Evolutionary conservation across 176 grass and related monocot genomes (phyloP).

Genomic region (Guadua angustifolia): DNA sequence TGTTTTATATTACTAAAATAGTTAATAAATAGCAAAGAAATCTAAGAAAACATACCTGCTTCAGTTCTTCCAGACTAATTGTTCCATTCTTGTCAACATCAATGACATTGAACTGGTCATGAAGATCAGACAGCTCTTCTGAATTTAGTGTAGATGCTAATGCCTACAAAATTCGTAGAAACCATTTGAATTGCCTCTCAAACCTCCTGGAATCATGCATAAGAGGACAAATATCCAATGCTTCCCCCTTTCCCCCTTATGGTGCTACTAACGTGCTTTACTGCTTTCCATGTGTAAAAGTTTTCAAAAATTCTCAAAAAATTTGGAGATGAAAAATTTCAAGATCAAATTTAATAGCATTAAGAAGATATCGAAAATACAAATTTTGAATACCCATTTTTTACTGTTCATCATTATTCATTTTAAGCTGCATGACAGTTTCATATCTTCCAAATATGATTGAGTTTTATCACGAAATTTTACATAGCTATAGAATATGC

Average conservation of each 20-base stretch:
- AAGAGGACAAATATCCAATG: neutral
- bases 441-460: neutral
- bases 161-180: constrained; percentile 58
- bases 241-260: too few species aligned
- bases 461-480: neutral
- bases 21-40: neutral
- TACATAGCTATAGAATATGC: neutral
- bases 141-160: constrained; percentile 80
- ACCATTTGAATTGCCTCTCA: constrained; percentile 3
- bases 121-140: constrained; percentile 79
- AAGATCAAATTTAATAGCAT: too few species aligned
- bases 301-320: neutral
- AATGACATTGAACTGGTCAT: constrained; percentile 93
- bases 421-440: neutral
- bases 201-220: constrained; percentile 8
- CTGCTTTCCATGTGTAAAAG: neutral
- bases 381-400: neutral
- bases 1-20: neutral
- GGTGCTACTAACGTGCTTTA: neutral
- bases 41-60: constrained; percentile 57
- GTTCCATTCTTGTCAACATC: constrained; percentile 90
- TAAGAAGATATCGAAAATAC: neutral
- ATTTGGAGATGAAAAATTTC: neutral
- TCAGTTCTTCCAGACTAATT: constrained; percentile 94
- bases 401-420: neutral